These are phyloP conservation scores for Basipetospora chlamydospora DNA, from an alignment of 2,329 filamentous ascomycete species.

Conservation along the genomic window DNA sequence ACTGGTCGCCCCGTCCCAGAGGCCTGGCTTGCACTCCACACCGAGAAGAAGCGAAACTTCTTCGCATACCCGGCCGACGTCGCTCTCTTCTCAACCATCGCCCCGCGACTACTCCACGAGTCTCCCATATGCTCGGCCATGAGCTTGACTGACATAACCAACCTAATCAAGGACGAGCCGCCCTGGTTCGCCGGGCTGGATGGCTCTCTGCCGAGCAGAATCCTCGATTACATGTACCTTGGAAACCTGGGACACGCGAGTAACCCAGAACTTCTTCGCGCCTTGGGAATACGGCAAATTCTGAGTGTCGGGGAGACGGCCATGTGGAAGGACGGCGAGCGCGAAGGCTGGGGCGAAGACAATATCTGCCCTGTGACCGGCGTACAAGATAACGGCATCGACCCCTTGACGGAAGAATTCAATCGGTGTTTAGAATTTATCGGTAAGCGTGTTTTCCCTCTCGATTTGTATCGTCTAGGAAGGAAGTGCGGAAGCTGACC, in stretches of 20 bases:
- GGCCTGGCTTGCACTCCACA: slow-evolving; percentile 79
- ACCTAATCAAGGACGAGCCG: slow-evolving; percentile 46
- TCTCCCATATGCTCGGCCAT: slow-evolving; percentile 37
- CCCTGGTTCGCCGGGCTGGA: slow-evolving; percentile 73
- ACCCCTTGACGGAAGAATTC: slow-evolving; percentile 78
- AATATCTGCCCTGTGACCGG: slow-evolving; percentile 71
- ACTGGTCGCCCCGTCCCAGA: slow-evolving; percentile 67
- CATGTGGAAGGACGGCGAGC: slow-evolving; percentile 59
- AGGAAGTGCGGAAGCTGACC: background rate
- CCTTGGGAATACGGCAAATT: slow-evolving; percentile 73
- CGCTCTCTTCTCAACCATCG: slow-evolving; percentile 60
- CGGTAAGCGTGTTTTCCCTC: no score
- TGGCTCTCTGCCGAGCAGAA: slow-evolving; percentile 77
- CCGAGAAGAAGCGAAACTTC: slow-evolving; percentile 72
- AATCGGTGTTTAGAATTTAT: slow-evolving; percentile 80
- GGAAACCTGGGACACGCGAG: slow-evolving; percentile 90
- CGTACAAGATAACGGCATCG: slow-evolving; percentile 94
- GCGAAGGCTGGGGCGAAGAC: slow-evolving; percentile 58
- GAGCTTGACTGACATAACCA: slow-evolving; percentile 36
- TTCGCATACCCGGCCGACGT: slow-evolving; percentile 93
- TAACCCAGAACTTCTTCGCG: slow-evolving; percentile 67
- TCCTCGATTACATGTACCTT: slow-evolving; percentile 90
- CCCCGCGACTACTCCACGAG: slow-evolving; percentile 57
- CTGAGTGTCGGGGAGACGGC: slow-evolving; percentile 85
- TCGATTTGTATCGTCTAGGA: no score